phyloP scores from a whole-genome alignment of 192 early-diverging fungal genomes.

The Linnemannia schmuckeri region DNA sequence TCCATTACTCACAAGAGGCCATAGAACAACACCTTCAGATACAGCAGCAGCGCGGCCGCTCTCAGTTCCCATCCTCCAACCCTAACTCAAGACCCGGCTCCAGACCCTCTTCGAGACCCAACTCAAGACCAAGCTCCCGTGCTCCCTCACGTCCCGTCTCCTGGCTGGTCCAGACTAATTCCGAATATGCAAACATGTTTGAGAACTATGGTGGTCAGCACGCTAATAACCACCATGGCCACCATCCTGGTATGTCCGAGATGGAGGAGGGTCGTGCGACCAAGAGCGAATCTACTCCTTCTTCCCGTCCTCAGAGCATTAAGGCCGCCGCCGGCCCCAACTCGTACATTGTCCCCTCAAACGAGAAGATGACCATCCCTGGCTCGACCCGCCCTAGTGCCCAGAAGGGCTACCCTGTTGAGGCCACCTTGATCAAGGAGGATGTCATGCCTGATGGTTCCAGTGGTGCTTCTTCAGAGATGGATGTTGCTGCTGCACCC shows the following conservation, averaged over 20 bases:
- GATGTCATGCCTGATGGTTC: slow-evolving; percentile 15
- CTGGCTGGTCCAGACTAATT: slow-evolving; percentile 42
- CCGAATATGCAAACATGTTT: slow-evolving; percentile 53
- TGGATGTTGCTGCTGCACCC: slow-evolving; percentile 15
- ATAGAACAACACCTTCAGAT: not conserved
- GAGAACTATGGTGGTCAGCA: slow-evolving; percentile 47
- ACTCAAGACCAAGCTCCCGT: slow-evolving; percentile 32
- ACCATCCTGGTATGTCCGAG: slow-evolving; percentile 4
- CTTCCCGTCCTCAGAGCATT: slow-evolving; percentile 1
- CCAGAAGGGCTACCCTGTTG: not conserved
- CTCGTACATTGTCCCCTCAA: slow-evolving; percentile 24
- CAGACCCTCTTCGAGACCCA: slow-evolving; percentile 23
- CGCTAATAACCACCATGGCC: slow-evolving; percentile 10
- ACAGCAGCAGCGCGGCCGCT: slow-evolving; percentile 22
- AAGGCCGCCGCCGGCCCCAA: not conserved
- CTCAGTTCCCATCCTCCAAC: not conserved
- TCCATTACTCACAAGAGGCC: slow-evolving; percentile 1
- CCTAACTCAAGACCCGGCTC: slow-evolving; percentile 19
- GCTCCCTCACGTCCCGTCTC: slow-evolving; percentile 39
- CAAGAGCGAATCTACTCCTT: not conserved
- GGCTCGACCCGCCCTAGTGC: slow-evolving; percentile 22
- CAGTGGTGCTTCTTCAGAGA: not conserved
- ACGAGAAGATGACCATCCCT: slow-evolving; percentile 31
- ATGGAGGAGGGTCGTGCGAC: slow-evolving; percentile 18
- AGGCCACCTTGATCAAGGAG: slow-evolving; percentile 13